Percentiles rank a stretch among this genome's conserved stretches.
phyloP scores from a whole-genome alignment of 2,329 filamentous ascomycete genomes.

The Fusarium verrucosum region DNA sequence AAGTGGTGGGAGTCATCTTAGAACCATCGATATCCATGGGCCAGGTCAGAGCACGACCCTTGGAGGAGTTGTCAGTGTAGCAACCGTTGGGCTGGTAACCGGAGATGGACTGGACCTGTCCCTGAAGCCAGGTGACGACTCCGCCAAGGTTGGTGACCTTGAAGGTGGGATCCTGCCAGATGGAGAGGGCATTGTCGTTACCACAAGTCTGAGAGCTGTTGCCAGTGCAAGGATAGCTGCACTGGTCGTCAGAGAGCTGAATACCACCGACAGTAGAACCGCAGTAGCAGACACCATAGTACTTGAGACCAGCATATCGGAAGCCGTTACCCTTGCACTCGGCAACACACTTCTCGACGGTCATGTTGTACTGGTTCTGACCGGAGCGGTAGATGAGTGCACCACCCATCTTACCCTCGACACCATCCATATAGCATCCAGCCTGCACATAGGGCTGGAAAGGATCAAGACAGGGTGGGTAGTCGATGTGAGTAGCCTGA shows the following conservation, averaged over 20 bases:
- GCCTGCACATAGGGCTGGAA: constrained; percentile 60
- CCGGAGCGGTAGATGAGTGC: constrained; percentile 56
- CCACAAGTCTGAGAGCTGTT: constrained; percentile 59
- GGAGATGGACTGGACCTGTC: constrained; percentile 47
- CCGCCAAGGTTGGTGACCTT: constrained; percentile 48
- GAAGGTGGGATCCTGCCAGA: constrained; percentile 61
- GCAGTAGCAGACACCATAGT: constrained; percentile 64
- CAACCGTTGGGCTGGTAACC: constrained; percentile 71
- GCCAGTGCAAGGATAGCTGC: constrained; percentile 64
- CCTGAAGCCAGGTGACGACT: constrained; percentile 51
- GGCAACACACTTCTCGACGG: constrained; percentile 58
- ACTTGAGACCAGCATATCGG: constrained; percentile 61
- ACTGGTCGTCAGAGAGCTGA: constrained; percentile 61
- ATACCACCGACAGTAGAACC: constrained; percentile 62
- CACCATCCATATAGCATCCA: constrained; percentile 58
- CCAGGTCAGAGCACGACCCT: constrained; percentile 58
- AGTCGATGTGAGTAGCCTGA: constrained; percentile 55
- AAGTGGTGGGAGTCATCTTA: constrained; percentile 55
- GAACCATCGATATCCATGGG: constrained; percentile 50
- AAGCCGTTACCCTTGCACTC: constrained; percentile 63
- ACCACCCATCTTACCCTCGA: constrained; percentile 44
- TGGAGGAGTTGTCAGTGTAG: constrained; percentile 58
- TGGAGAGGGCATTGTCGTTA: constrained; percentile 56
- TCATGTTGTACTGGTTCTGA: constrained; percentile 53
- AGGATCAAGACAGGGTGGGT: constrained; percentile 56